Percentiles rank a stretch among this genome's conserved stretches.
Conservation (phyloP, 78 protist genomes). For the Monosiga brevicollis region DNA sequence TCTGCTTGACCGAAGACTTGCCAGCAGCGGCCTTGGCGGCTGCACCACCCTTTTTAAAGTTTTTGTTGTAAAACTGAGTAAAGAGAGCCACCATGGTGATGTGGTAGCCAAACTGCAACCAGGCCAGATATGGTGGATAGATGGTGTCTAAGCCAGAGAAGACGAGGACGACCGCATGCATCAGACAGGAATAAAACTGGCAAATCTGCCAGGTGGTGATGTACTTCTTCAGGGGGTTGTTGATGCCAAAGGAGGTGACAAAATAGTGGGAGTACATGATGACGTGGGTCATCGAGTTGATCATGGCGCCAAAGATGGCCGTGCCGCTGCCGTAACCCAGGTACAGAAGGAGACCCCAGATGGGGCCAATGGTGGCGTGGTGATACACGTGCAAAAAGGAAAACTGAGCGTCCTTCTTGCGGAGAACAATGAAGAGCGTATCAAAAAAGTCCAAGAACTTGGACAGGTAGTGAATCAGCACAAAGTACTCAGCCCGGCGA, state of each 20-base stretch:
- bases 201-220: neutral
- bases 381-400: conserved; percentile 13
- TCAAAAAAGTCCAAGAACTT: conserved; percentile 1
- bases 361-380: neutral
- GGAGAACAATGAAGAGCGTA: neutral
- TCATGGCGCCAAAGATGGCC: neutral
- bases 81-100: conserved; percentile 3
- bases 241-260: neutral
- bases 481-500: neutral
- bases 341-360: conserved; percentile 1
- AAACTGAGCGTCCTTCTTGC: neutral
- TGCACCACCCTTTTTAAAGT: neutral
- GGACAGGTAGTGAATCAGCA: neutral
- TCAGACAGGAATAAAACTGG: conserved; percentile 7
- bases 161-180: neutral
- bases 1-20: too few species aligned
- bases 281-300: conserved; percentile 1
- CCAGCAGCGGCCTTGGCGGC: too few species aligned
- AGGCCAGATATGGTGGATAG: neutral
- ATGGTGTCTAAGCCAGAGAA: neutral
- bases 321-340: neutral
- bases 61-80: neutral
- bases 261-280: conserved; percentile 16
- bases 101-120: conserved; percentile 10
- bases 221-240: neutral